Evolutionary conservation across 1,284 basidiomycete genomes (phyloP), one percentile per base, ranked within the genome.

Genomic region (Anthracocystis setariae): DNA sequence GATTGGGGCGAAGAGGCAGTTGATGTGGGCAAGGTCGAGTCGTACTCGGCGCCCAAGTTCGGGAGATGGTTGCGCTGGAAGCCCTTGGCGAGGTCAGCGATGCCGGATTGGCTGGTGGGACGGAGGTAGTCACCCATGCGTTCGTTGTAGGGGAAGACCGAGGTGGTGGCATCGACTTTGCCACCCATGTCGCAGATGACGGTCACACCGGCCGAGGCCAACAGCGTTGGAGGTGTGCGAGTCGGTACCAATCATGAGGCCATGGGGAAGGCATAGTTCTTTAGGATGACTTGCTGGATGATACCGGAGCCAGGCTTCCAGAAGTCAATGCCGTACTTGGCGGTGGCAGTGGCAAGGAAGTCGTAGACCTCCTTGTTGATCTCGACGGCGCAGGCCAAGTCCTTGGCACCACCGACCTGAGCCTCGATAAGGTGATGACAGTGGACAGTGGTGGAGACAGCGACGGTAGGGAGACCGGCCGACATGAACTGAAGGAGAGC

Each of bases 171-270:
- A 85, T 96, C 95, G 81, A 98, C 98, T 86, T 98, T 96, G 82
- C 96, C 96, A 88, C 96, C 96, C 95, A 98, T 98, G 90, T 98
- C 98, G 86, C 95, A 98, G 80, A 96, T 94, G 51, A 95, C 98
- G 64, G 92, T 95, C 95, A 98, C 98, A 86, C 95, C 96, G 46
- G 95, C 94, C 94, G 77, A 98, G 90, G 88, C 95, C 95, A 86
- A 95, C 95, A 67, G 96, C 96, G 85, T 98, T 98, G 58, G 96
- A 96, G 17, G 95, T 98, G 86, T 98, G 96, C 53, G 95, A 98
- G 86, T 98, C 95, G 69, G 95, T 98, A 85, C 96, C 96, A 78
- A 98, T 96, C 96, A 99, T 98, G 63, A 99, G 88, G 84, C 93
- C 92, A 87, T 96, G 57, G 95, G 95, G 89, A 95, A 93, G 15